A percentile compares a stretch with the other conserved stretches of the same genome.
These are phyloP conservation scores for Lecanicillium sp. DNA, from an alignment of 2,329 filamentous ascomycete species.

Conservation along the genomic window DNA sequence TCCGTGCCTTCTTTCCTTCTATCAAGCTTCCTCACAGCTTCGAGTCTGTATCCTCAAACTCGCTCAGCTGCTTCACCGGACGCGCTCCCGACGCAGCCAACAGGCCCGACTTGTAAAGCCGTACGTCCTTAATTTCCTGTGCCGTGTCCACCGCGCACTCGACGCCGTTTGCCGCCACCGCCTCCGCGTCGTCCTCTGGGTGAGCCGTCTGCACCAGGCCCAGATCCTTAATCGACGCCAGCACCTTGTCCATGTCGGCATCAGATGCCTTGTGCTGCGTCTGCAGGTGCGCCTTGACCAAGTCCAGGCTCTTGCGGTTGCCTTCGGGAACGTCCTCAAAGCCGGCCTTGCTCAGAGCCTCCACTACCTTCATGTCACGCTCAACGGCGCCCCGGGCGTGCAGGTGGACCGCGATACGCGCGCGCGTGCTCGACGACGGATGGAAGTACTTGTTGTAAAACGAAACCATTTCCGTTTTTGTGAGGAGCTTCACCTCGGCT, in stretches of 20 bases:
- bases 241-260: slow-evolving; percentile 43
- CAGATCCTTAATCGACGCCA: slow-evolving; percentile 40
- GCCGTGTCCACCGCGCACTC: slow-evolving; percentile 35
- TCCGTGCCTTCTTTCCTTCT: background rate
- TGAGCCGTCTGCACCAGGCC: slow-evolving; percentile 32
- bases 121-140: slow-evolving; percentile 67
- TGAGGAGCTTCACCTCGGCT: slow-evolving; percentile 63
- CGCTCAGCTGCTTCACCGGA: slow-evolving; percentile 67
- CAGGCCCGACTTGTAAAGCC: slow-evolving; percentile 72
- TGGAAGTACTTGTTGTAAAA: slow-evolving; percentile 75
- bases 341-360: slow-evolving; percentile 32
- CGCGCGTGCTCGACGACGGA: slow-evolving; percentile 63
- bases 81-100: slow-evolving; percentile 65
- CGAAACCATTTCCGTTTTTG: slow-evolving; percentile 70
- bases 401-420: slow-evolving; percentile 82
- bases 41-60: slow-evolving; percentile 78
- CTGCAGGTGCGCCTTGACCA: slow-evolving; percentile 45
- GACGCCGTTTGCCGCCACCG: slow-evolving; percentile 38
- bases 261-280: slow-evolving; percentile 42
- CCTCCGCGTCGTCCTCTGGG: slow-evolving; percentile 26
- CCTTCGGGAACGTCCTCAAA: slow-evolving; percentile 34
- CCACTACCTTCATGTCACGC: slow-evolving; percentile 40
- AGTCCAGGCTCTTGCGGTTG: slow-evolving; percentile 42
- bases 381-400: slow-evolving; percentile 59
- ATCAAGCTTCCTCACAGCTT: slow-evolving; percentile 65